Conservation (phyloP, 2,329 filamentous ascomycete species). For the Pseudogymnoascus sp. region DNA sequence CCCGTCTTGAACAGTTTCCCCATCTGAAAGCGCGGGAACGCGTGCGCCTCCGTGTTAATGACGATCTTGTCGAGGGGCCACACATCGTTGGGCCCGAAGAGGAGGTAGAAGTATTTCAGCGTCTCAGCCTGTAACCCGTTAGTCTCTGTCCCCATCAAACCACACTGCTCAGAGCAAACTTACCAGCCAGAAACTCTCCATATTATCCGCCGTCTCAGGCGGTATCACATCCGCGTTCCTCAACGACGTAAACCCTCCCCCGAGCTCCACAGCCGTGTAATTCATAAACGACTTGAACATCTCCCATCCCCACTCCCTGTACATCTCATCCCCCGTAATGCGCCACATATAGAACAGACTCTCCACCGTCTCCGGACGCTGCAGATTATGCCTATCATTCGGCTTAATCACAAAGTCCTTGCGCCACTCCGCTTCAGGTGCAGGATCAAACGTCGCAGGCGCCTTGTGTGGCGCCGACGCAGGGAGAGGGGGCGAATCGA, state of each 20-base stretch:
- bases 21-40: slow-evolving; percentile 79
- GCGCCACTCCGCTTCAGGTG: slow-evolving; percentile 57
- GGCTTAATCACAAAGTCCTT: slow-evolving; percentile 71
- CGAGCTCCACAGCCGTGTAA: slow-evolving; percentile 70
- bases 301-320: slow-evolving; percentile 96
- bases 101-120: slow-evolving; percentile 91
- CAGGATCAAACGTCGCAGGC: slow-evolving; percentile 43
- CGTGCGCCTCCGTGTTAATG: slow-evolving; percentile 93
- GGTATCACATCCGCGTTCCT: slow-evolving; percentile 66
- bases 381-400: slow-evolving; percentile 87
- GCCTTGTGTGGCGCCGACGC: slow-evolving; percentile 45
- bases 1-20: slow-evolving; percentile 69
- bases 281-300: slow-evolving; percentile 93
- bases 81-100: slow-evolving; percentile 78
- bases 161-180: slow-evolving; percentile 26
- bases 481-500: slow-evolving; percentile 59
- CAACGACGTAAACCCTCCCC: slow-evolving; percentile 75
- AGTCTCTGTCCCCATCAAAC: slow-evolving; percentile 7
- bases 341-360: slow-evolving; percentile 98
- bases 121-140: slow-evolving; percentile 67
- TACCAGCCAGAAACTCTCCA: slow-evolving; percentile 98
- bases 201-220: slow-evolving; percentile 69
- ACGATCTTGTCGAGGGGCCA: slow-evolving; percentile 81
- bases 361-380: slow-evolving; percentile 94
- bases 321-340: slow-evolving; percentile 82